Evolutionary conservation across 1,284 basidiomycete species (phyloP).

Genomic region (Flammula alnicola): DNA sequence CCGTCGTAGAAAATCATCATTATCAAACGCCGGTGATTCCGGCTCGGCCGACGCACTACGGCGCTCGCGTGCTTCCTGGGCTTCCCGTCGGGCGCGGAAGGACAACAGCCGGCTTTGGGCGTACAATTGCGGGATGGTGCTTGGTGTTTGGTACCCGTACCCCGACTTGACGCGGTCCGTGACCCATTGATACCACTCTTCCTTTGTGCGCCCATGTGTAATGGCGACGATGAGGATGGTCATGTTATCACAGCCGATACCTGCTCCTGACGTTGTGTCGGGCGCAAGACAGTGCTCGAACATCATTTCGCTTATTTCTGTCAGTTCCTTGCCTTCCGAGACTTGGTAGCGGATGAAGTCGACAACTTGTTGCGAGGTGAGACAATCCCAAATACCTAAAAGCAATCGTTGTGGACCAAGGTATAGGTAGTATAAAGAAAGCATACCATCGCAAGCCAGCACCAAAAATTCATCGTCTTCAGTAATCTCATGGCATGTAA

Average conservation of each 20-base stretch:
- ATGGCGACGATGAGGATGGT: conserved; percentile 92
- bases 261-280: conserved; percentile 87
- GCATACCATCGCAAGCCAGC: conserved; percentile 92
- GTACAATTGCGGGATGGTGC: conserved; percentile 69
- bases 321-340: conserved; percentile 80
- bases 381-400: conserved; percentile 97
- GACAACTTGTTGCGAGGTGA: conserved; percentile 91
- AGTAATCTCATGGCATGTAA: conserved; percentile 80
- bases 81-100: conserved; percentile 61
- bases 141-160: conserved; percentile 77
- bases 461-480: conserved; percentile 97
- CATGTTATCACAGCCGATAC: conserved; percentile 99
- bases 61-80: conserved; percentile 58
- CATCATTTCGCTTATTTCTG: conserved; percentile 87
- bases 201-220: conserved; percentile 84
- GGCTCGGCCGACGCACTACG: conserved; percentile 3
- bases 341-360: conserved; percentile 88
- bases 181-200: conserved; percentile 95
- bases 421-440: conserved; percentile 7
- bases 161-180: conserved; percentile 81
- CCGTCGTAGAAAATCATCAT: conserved; percentile 29
- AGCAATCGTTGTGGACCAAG: conserved; percentile 16
- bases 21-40: conserved; percentile 15
- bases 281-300: conserved; percentile 96
- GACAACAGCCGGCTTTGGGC: conserved; percentile 60